Base-by-base conservation (phyloP, 768 basidiomycete species). In the Hebeloma cylindrosporum region DNA sequence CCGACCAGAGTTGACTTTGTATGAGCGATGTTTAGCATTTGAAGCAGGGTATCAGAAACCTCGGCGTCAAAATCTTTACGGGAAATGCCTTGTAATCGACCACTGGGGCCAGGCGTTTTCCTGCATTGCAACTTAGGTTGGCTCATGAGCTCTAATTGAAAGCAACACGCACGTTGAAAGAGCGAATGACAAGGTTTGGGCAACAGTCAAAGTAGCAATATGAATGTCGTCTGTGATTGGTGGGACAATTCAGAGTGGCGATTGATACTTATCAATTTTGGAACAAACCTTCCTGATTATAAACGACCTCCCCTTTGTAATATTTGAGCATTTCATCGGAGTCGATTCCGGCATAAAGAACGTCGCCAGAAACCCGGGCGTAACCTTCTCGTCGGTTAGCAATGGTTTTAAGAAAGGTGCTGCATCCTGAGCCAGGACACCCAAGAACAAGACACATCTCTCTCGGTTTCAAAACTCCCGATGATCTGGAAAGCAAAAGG, bases 371-470 rank as follows among this genome's bases (percentile, higher is more conserved):
- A 37, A 93, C 78, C 3, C 55, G 67, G 1, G 79, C 72, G 59
- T 79, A 93, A 9, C 77, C 85, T 6, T 69, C 70, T 3, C 88
- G 75, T 48, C 83, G 75, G 60, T 93, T 92, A 14, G 93, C 78
- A 47, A 95, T 83, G 0, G 82, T 65, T 64, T 90, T 92, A 16
- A 95, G 73, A 68, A 95, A 92, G 0, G 93, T 88, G 1, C 84
- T 80, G 60, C 93, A 94, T 25, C 92, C 92, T 4, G 88, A 77
- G 1, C 85, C 87, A 3, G 91, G 91, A 43, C 88, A 83, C 14
- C 91, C 91, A 9, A 88, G 71, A 16, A 88, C 88, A 5, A 92
- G 75, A 58, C 88, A 84, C 90, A 93, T 93, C 71, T 93, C 85
- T 13, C 89, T 83, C 0, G 87, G 79, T 50, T 85, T 82, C 29